Evolutionary conservation across 73 alveolate species (phyloP).

Genomic region (Tetrahymena elliotti): DNA sequence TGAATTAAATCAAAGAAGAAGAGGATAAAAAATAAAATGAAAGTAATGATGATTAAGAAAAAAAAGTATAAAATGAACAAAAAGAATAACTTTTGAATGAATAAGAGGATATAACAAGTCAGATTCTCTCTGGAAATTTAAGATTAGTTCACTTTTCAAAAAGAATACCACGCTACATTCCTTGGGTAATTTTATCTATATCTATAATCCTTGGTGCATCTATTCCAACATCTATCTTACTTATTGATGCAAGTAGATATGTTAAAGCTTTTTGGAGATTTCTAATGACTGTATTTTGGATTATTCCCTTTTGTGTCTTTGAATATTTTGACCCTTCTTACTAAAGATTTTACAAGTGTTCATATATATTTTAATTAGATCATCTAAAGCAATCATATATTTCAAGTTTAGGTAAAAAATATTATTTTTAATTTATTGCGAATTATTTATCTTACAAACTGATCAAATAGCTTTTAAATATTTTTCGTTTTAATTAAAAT

Average conservation of each 20-base stretch:
- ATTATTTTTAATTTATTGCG: background rate
- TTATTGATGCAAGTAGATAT: background rate
- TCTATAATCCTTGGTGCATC: background rate
- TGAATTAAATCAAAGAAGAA: background rate
- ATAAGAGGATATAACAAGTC: background rate
- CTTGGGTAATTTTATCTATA: background rate
- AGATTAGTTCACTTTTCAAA: background rate
- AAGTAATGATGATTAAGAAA: background rate
- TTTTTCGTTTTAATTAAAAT: no score
- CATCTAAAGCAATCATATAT: background rate
- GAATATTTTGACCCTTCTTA: background rate
- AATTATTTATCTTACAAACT: no score
- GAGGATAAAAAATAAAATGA: background rate
- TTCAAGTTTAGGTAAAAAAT: background rate
- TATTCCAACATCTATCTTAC: background rate
- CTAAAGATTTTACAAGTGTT: background rate
- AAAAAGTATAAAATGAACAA: background rate
- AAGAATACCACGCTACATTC: background rate
- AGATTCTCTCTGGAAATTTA: background rate
- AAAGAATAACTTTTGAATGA: background rate
- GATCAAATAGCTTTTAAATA: no score
- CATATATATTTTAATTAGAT: background rate
- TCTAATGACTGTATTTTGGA: background rate
- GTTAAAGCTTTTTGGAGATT: background rate
- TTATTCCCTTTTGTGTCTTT: background rate